Conservation (phyloP, 2,329 filamentous ascomycete species). For the Phoma sp. region DNA sequence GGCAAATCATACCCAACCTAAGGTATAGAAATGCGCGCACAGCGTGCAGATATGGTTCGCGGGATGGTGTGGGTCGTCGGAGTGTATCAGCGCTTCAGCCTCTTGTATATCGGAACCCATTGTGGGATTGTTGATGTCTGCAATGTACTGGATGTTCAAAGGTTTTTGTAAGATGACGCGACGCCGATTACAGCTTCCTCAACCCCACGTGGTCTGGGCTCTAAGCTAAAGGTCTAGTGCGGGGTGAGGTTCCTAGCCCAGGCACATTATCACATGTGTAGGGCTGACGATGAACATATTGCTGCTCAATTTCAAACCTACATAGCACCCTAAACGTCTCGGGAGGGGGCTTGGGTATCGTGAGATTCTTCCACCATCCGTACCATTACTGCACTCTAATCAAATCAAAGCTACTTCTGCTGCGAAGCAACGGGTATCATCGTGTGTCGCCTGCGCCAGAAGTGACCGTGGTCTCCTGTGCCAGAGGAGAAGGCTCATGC, state of each 20-base stretch:
- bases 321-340: not conserved
- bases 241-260: conserved; percentile 3
- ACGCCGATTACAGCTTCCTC: not conserved
- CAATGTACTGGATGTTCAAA: conserved; percentile 3
- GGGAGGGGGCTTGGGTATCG: conserved; percentile 10
- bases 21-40: conserved; percentile 92
- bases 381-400: conserved; percentile 16
- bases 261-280: conserved; percentile 10
- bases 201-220: conserved; percentile 15
- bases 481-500: conserved; percentile 38
- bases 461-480: conserved; percentile 24
- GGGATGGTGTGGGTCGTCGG: conserved; percentile 79
- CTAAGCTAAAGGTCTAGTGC: not conserved
- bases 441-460: conserved; percentile 10
- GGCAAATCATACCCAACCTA: conserved; percentile 74
- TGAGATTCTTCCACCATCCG: conserved; percentile 4
- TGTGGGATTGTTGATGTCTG: conserved; percentile 2
- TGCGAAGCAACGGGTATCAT: conserved; percentile 28
- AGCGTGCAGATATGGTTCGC: conserved; percentile 94
- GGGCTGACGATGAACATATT: not conserved
- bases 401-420: not conserved
- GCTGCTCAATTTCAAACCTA: conserved; percentile 1
- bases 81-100: conserved; percentile 63
- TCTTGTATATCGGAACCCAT: conserved; percentile 30
- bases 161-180: conserved; percentile 29